Percentiles rank a stretch among this genome's conserved stretches.
Conservation (phyloP, 176 grass and related monocot species). For the Aegilops tauschii region DNA sequence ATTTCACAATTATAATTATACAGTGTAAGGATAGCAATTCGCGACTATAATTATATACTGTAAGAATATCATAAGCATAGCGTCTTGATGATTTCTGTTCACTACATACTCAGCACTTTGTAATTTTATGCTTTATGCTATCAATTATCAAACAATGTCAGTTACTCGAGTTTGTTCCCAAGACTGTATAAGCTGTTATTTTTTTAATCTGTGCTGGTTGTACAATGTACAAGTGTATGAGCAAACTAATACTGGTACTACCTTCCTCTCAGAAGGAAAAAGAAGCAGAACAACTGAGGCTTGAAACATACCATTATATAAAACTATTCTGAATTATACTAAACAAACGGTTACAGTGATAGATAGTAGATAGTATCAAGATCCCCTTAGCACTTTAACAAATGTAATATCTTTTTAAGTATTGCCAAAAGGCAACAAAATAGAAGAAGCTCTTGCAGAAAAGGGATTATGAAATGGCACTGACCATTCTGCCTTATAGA, state of each 20-base stretch:
- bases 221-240: neutral
- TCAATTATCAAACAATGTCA: constrained; percentile 25
- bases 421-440: constrained; percentile 33
- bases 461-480: constrained; percentile 6
- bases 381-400: constrained; percentile 15
- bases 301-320: constrained; percentile 12
- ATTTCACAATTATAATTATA: constrained; percentile 24
- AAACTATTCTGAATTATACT: constrained; percentile 10
- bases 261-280: constrained; percentile 8
- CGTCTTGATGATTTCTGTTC: constrained; percentile 14
- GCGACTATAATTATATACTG: constrained; percentile 20
- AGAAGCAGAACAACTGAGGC: neutral
- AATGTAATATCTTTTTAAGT: constrained; percentile 26
- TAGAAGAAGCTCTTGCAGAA: constrained; percentile 21
- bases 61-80: constrained; percentile 13
- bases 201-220: constrained; percentile 11
- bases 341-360: constrained; percentile 13
- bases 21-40: constrained; percentile 13
- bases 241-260: neutral
- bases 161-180: constrained; percentile 26
- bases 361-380: constrained; percentile 16
- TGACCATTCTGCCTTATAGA: constrained; percentile 29
- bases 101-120: constrained; percentile 19
- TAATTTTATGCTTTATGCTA: constrained; percentile 31
- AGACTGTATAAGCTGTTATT: neutral